These are phyloP conservation scores for Curvularia hawaiiensis DNA, from an alignment of 2,329 filamentous ascomycete genomes.

Conservation along the genomic window DNA sequence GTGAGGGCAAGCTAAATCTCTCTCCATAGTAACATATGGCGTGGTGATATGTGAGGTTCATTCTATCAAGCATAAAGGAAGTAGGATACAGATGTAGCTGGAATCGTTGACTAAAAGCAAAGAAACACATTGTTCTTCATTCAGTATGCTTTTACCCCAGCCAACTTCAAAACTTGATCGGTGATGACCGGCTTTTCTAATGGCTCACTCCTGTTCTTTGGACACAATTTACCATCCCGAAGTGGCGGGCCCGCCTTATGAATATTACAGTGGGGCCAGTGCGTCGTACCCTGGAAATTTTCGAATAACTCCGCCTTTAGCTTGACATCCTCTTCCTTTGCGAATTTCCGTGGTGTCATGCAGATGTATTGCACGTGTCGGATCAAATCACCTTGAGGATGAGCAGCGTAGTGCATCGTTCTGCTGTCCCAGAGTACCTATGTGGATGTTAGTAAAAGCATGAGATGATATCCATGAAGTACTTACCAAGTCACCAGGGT, in stretches of 20 bases:
- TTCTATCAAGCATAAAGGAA: background rate
- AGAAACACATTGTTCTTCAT: background rate
- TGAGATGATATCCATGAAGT: conserved; percentile 16
- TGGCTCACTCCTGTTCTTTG: conserved; percentile 23
- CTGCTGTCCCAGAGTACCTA: conserved; percentile 52
- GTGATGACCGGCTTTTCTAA: conserved; percentile 27
- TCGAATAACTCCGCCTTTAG: conserved; percentile 25
- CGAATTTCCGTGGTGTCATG: conserved; percentile 25
- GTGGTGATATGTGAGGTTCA: too few species aligned
- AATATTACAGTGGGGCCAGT: conserved; percentile 34
- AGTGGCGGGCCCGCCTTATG: conserved; percentile 16
- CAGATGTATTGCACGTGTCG: conserved; percentile 29
- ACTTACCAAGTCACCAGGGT: conserved; percentile 39
- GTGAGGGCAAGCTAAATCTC: too few species aligned
- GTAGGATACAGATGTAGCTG: background rate
- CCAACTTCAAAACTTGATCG: conserved; percentile 14
- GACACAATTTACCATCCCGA: conserved; percentile 17
- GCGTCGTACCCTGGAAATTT: conserved; percentile 26
- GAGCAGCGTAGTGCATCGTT: conserved; percentile 51
- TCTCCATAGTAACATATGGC: too few species aligned
- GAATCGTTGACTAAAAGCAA: background rate
- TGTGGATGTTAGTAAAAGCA: background rate
- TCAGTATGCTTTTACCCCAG: conserved; percentile 8
- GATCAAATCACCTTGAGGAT: conserved; percentile 21
- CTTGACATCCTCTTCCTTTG: conserved; percentile 23